Percentiles rank a stretch among this genome's conserved stretches.
These are phyloP conservation scores for Mortierella sp. DNA, from an alignment of 371 early-diverging fungal species.

Conservation along the genomic window DNA sequence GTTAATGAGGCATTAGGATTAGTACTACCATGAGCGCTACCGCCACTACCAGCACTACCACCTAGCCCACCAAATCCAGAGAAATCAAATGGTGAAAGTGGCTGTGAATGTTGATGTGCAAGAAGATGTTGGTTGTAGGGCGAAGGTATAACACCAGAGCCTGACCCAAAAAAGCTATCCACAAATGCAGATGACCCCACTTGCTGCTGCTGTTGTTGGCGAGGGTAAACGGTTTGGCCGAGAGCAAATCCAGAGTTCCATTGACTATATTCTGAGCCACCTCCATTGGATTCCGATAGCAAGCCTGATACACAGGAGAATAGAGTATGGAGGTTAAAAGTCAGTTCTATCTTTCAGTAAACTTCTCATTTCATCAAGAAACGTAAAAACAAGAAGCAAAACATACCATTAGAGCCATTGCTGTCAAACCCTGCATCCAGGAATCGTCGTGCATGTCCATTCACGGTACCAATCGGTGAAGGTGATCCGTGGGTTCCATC, in stretches of 20 bases:
- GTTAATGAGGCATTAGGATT: constrained; percentile 7
- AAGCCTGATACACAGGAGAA: constrained; percentile 5
- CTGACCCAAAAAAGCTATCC: constrained; percentile 48
- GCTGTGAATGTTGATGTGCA: constrained; percentile 18
- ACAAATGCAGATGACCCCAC: constrained; percentile 25
- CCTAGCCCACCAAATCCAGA: constrained; percentile 34
- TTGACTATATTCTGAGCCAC: constrained; percentile 51
- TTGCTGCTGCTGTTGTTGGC: constrained; percentile 33
- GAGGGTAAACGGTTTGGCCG: constrained; percentile 40
- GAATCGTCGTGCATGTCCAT: constrained; percentile 43
- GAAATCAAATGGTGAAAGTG: constrained; percentile 33
- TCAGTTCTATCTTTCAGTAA: no score
- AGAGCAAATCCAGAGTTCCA: constrained; percentile 55
- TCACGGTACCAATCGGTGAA: constrained; percentile 49
- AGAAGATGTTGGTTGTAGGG: constrained; percentile 26
- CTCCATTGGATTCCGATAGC: constrained; percentile 27
- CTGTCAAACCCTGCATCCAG: constrained; percentile 37
- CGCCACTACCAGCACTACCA: background rate
- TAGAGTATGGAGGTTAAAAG: background rate
- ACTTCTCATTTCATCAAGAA: background rate
- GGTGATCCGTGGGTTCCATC: constrained; percentile 30
- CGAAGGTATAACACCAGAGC: constrained; percentile 10
- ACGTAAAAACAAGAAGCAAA: background rate
- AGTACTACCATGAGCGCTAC: background rate
- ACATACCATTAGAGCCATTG: constrained; percentile 33